These are phyloP conservation scores for Sarocladiaceae sp. DNA, from an alignment of 2,329 filamentous ascomycete genomes.

Conservation along the genomic window DNA sequence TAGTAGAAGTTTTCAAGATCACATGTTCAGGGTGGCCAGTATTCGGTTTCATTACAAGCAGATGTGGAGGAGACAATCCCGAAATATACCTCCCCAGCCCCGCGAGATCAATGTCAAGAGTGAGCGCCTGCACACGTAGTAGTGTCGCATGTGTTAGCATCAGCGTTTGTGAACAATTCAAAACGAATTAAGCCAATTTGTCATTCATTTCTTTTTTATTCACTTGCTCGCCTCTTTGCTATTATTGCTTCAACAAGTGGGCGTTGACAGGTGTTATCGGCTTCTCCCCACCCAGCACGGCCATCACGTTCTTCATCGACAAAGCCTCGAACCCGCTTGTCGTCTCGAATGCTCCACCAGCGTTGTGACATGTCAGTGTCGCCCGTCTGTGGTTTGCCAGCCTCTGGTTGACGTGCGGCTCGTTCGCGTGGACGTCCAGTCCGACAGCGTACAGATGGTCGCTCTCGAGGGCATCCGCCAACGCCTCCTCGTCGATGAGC, in stretches of 20 bases:
- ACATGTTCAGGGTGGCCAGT: no score
- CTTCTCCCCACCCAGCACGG: slow-evolving; percentile 36
- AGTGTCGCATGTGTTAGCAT: no score
- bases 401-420: slow-evolving; percentile 32
- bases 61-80: no score
- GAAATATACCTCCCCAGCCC: no score
- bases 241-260: slow-evolving; percentile 33
- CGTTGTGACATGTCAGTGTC: slow-evolving; percentile 47
- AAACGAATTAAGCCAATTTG: no score
- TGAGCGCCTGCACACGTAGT: no score
- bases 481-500: slow-evolving; percentile 13
- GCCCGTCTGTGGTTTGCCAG: slow-evolving; percentile 25
- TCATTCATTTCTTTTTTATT: no score
- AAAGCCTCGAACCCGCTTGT: slow-evolving; percentile 46
- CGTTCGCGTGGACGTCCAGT: slow-evolving; percentile 12
- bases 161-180: no score
- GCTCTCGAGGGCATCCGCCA: slow-evolving; percentile 14
- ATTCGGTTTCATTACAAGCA: no score
- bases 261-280: slow-evolving; percentile 47
- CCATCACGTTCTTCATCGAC: slow-evolving; percentile 47
- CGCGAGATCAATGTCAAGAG: no score
- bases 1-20: no score
- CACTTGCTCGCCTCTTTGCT: neutral
- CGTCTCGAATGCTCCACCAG: slow-evolving; percentile 48
- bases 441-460: slow-evolving; percentile 12